These are phyloP conservation scores for Austroboletus novae-zelandiae DNA, from an alignment of 1,284 basidiomycete species.

Conservation along the genomic window DNA sequence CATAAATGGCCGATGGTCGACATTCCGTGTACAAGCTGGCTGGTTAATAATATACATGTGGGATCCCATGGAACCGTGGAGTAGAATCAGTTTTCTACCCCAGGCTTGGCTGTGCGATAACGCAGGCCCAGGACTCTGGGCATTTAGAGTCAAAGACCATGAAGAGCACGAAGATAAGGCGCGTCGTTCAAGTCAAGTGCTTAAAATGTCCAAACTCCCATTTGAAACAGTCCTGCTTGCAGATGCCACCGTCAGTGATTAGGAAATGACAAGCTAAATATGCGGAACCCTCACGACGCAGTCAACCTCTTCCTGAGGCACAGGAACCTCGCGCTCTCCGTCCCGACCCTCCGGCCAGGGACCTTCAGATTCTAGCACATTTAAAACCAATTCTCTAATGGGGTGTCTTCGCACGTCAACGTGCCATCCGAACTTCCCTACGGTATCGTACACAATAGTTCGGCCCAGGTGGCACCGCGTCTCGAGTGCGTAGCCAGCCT, in stretches of 20 bases:
- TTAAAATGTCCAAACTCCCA: constrained; percentile 70
- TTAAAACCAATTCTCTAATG: constrained; percentile 75
- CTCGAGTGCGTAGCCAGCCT: constrained; percentile 71
- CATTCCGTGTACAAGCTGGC: constrained; percentile 1
- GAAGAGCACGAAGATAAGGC: background rate
- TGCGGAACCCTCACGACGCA: constrained; percentile 50
- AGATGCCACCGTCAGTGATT: background rate
- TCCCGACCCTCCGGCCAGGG: constrained; percentile 36
- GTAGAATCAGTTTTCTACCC: background rate
- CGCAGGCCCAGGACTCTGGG: too few species aligned
- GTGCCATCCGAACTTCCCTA: constrained; percentile 80
- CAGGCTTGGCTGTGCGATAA: constrained; percentile 3
- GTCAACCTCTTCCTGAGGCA: constrained; percentile 49
- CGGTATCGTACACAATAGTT: constrained; percentile 81
- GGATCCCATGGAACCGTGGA: background rate
- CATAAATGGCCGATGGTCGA: constrained; percentile 2
- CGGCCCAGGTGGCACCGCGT: constrained; percentile 71
- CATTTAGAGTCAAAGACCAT: background rate
- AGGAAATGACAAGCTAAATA: background rate
- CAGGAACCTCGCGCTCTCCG: constrained; percentile 47
- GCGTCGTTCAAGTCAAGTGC: constrained; percentile 4
- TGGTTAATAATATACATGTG: constrained; percentile 3
- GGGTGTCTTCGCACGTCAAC: constrained; percentile 81
- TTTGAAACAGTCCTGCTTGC: constrained; percentile 62
- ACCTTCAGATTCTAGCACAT: constrained; percentile 67